These are phyloP conservation scores for Parathielavia hyrcaniae DNA, from an alignment of 495 filamentous ascomycete species.

Conservation along the genomic window DNA sequence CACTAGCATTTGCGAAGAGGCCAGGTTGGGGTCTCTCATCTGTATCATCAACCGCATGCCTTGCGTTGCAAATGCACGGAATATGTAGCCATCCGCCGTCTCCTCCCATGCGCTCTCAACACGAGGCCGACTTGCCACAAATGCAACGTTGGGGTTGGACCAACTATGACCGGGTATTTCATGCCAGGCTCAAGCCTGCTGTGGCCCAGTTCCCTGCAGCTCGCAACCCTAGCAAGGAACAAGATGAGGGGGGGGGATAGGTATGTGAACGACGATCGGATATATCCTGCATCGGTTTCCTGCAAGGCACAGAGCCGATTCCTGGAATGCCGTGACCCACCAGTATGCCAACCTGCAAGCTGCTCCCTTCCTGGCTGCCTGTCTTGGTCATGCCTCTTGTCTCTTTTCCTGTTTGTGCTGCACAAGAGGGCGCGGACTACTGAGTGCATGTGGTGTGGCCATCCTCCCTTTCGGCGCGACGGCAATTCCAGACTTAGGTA, in stretches of 20 bases:
- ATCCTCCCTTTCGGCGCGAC: conserved; percentile 6
- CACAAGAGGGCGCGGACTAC: conserved; percentile 10
- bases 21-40: background rate
- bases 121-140: conserved; percentile 5
- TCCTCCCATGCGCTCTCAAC: conserved; percentile 2
- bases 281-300: background rate
- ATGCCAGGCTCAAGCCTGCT: background rate
- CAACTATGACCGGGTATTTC: background rate
- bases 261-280: background rate
- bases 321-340: conserved; percentile 1
- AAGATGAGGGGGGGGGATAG: background rate
- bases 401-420: conserved; percentile 10
- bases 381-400: conserved; percentile 7
- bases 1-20: background rate
- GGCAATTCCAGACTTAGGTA: conserved; percentile 19
- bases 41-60: too few species aligned
- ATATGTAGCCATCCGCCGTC: conserved; percentile 9
- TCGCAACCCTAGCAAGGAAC: background rate
- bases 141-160: background rate
- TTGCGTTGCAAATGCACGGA: too few species aligned
- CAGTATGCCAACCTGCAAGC: background rate
- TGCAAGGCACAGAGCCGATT: background rate
- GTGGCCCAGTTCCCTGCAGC: background rate
- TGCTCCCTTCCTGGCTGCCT: conserved; percentile 4
- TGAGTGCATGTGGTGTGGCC: conserved; percentile 9